Percentiles rank a stretch among this genome's conserved stretches.
phyloP scores from a whole-genome alignment of 768 basidiomycete species.

The Kwoniella newhampshirensis region DNA sequence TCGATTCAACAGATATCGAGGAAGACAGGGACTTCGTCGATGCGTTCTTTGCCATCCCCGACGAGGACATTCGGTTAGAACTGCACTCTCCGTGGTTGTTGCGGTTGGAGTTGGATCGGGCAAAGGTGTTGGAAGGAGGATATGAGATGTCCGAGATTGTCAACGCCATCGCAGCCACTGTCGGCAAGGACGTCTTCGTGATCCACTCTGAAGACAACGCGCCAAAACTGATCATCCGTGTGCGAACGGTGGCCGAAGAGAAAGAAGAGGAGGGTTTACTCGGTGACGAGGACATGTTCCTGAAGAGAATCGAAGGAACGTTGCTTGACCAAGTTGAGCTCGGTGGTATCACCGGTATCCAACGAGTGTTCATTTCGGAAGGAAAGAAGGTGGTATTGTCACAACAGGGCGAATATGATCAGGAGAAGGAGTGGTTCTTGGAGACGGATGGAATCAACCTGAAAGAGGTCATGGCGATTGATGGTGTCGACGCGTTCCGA shows the following conservation, averaged over 20 bases:
- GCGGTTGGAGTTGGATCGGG: conserved; percentile 92
- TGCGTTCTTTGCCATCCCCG: conserved; percentile 98
- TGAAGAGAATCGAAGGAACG: conserved; percentile 91
- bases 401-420: conserved; percentile 61
- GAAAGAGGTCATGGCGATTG: conserved; percentile 90
- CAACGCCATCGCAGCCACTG: conserved; percentile 86
- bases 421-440: conserved; percentile 78
- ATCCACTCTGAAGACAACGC: conserved; percentile 99
- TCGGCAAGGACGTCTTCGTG: conserved; percentile 93
- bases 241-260: conserved; percentile 75
- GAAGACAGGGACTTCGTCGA: conserved; percentile 95
- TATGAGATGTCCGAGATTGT: conserved; percentile 93
- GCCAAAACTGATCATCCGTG: conserved; percentile 93
- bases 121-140: conserved; percentile 96
- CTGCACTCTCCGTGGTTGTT: conserved; percentile 95
- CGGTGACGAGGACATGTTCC: conserved; percentile 92
- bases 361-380: conserved; percentile 88
- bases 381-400: conserved; percentile 71
- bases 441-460: conserved; percentile 97
- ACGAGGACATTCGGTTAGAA: conserved; percentile 89
- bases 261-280: conserved; percentile 62
- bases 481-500: conserved; percentile 87
- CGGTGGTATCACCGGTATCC: conserved; percentile 86
- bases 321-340: conserved; percentile 94
- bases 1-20: conserved; percentile 87